Base-by-base conservation (phyloP, 257 asterid genomes). In the Solanum pennellii region DNA sequence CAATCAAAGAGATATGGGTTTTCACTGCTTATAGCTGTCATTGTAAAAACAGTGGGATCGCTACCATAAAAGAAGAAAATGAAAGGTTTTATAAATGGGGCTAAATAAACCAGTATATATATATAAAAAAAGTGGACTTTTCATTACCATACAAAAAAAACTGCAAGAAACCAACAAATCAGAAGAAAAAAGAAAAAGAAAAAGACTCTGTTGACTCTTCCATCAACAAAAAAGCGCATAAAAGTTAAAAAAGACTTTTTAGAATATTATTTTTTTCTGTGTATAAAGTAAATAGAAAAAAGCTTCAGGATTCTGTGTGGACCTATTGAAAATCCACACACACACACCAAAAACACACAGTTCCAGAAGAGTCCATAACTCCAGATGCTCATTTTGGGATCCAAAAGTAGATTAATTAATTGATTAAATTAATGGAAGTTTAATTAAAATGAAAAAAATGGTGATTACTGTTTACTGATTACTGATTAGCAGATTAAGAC, bases 1-100 rank as follows among this genome's bases (percentile, higher is more conserved):
- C 79, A 90, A 86, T 75, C 89, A 88, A 82, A 82, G 89, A 88
- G 89, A 88, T 84, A 88, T 71, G 87, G 90, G 49, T 74, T 94
- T 93, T 93, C 91, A 91, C 94, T 82, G 76, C 90, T 83, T 21
- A 86, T 83, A 87, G 91, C 91, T 89, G 91, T 87, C 89, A 89
- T 33, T 86, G 73, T 49, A 68, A 71, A 68, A 71, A 59, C 66
- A 82, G 88, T 87, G 85, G 83, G 73, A 65, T 25, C 73, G 87
- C 45, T 86, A 89, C 88, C 91, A 86, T 86, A 87, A 89, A 89
- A 87, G 87, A 71, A 66, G 91, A 91, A 91, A 92, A 88, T 42
- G 87, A 88, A 89, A 90, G 90, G 90, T 49, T 87, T 83, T 39
- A 23, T 84, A 72, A 45, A 79, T 16, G 39, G 65, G 84, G 62